A percentile compares a stretch with the other conserved stretches of the same genome.
Evolutionary conservation across 768 basidiomycete genomes (phyloP).

Genomic region (Phaeolepiota aurea): DNA sequence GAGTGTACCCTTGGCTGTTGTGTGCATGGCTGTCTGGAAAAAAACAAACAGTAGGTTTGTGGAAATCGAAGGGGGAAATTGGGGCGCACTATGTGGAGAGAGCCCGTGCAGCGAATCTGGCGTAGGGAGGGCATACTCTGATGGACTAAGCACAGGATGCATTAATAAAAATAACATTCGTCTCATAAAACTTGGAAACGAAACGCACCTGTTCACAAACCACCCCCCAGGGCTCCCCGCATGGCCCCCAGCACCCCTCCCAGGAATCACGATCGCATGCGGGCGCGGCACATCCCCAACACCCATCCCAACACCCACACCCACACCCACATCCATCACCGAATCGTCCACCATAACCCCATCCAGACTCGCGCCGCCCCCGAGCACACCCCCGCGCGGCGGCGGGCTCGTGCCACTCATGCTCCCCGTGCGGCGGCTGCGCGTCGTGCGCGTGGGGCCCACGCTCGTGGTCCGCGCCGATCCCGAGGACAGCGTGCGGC

Average conservation of each 20-base stretch:
- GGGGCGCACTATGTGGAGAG: constrained; percentile 8
- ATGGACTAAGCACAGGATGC: background rate
- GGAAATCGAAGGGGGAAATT: constrained; percentile 4
- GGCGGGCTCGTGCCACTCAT: constrained; percentile 52
- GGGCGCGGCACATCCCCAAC: constrained; percentile 24
- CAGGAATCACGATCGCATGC: constrained; percentile 67
- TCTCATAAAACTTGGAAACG: too few species aligned
- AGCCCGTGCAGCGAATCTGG: constrained; percentile 27
- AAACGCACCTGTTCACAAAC: constrained; percentile 13
- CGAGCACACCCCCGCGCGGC: constrained; percentile 13
- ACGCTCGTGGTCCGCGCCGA: constrained; percentile 9
- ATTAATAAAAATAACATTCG: background rate
- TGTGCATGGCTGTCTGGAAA: too few species aligned
- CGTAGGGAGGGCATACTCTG: constrained; percentile 23
- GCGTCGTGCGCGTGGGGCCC: constrained; percentile 46
- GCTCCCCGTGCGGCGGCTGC: constrained; percentile 51
- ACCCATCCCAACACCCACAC: constrained; percentile 1
- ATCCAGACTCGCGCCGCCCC: background rate
- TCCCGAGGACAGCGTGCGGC: background rate
- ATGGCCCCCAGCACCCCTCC: constrained; percentile 6
- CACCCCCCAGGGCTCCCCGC: constrained; percentile 11
- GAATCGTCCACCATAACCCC: background rate
- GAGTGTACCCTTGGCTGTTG: constrained; percentile 4
- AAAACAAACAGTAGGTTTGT: constrained; percentile 6
- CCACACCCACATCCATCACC: constrained; percentile 4